Evolutionary conservation across 805 yeast genomes (phyloP), one percentile per base, ranked within the genome.

Genomic region (Lipomyces chichibuensis): DNA sequence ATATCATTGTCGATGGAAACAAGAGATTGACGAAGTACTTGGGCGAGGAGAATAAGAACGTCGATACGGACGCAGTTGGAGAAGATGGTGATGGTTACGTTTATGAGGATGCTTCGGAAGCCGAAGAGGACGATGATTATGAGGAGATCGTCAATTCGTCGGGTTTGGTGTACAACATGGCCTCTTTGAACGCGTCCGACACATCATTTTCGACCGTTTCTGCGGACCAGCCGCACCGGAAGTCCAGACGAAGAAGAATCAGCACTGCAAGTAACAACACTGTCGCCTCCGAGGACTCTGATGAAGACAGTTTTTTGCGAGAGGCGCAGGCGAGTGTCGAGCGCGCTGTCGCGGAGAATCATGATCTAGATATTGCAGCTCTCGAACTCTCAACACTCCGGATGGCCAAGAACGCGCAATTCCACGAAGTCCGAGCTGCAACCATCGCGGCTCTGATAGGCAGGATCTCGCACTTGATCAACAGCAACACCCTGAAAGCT

Each of bases 351-450:
- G 94, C 90, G 72, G 89, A 93, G 75, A 90, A 92, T 77, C 99
- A 95, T 78, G 96, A 91, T 74, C 83, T 92, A 67, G 98, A 94
- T 76, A 93, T 97, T 14, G 98, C 99, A 0, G 80, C 92, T 70
- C 81, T 95, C 67, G 99, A 95, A 80, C 84, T 95, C 74, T 94
- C 94, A 77, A 95, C 99, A 0, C 83, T 95, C 75, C 85, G 98
- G 80, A 94, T 95, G 99, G 91, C 97, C 74, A 90, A 93, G 95
- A 92, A 95, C 77, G 99, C 92, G 20, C 85, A 95, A 0, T 94
- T 95, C 78, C 96, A 91, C 74, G 97, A 93, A 75, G 98, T 95
- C 14, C 85, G 98, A 76, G 78, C 81, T 37, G 96, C 97, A 4
- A 91, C 97, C 0, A 81, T 87, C 46, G 82, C 83, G 51, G 95